Percentiles rank a stretch among this genome's conserved stretches.
phyloP scores from a whole-genome alignment of 768 basidiomycete genomes.

The Collybiopsis luxurians region DNA sequence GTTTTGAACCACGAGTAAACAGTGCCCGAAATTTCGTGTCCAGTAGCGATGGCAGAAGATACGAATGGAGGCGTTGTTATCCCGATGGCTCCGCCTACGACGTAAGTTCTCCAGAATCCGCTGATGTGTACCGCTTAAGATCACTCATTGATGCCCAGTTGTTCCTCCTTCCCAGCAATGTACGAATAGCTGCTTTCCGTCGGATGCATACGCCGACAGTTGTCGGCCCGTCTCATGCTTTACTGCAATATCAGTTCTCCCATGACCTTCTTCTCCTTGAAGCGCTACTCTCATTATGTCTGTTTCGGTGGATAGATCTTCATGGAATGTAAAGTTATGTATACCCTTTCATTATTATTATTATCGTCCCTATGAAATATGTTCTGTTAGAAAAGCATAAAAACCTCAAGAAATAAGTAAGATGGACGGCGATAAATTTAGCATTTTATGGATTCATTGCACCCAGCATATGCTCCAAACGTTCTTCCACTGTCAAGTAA shows the following conservation, averaged over 20 bases:
- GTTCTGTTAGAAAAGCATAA: background rate
- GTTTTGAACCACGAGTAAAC: slow-evolving; percentile 12
- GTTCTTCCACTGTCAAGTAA: slow-evolving; percentile 74
- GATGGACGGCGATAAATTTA: background rate
- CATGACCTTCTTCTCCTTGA: slow-evolving; percentile 60
- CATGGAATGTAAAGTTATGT: slow-evolving; percentile 35
- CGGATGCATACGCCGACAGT: slow-evolving; percentile 49
- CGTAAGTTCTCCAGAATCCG: slow-evolving; percentile 36
- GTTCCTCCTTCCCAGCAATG: slow-evolving; percentile 39
- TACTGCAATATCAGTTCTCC: slow-evolving; percentile 62
- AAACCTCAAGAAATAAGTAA: background rate
- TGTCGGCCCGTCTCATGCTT: slow-evolving; percentile 63
- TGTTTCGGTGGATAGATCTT: slow-evolving; percentile 76
- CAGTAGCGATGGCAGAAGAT: slow-evolving; percentile 52
- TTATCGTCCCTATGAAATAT: slow-evolving; percentile 7
- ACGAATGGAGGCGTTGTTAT: slow-evolving; percentile 62
- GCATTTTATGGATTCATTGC: slow-evolving; percentile 32
- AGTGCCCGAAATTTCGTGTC: slow-evolving; percentile 58
- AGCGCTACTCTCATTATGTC: slow-evolving; percentile 59
- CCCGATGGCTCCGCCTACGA: slow-evolving; percentile 56
- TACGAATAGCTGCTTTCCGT: slow-evolving; percentile 57
- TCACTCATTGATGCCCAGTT: slow-evolving; percentile 31
- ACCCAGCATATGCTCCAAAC: slow-evolving; percentile 69
- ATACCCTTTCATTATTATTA: slow-evolving; percentile 7
- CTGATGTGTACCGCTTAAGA: slow-evolving; percentile 4